A percentile compares a stretch with the other conserved stretches of the same genome.
Evolutionary conservation across 2,329 filamentous ascomycete genomes (phyloP).

Genomic region (Colletotrichum magnum): DNA sequence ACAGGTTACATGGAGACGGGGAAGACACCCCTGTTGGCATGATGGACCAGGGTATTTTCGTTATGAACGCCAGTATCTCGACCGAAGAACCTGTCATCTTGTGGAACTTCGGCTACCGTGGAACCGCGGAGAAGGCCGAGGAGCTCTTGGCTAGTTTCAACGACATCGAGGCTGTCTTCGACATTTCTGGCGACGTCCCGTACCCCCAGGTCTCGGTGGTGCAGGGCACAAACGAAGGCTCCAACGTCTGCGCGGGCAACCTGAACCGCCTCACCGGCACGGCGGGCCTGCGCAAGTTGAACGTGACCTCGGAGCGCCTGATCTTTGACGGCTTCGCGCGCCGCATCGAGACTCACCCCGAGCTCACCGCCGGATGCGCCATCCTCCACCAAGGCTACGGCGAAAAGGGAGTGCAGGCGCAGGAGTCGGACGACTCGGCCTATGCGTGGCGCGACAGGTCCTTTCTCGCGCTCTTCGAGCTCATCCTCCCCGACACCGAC

Average conservation of each 20-base stretch:
- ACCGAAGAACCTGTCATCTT: conserved; percentile 39
- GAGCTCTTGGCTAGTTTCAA: conserved; percentile 43
- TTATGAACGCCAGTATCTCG: conserved; percentile 36
- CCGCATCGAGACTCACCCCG: not conserved
- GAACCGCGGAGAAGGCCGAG: conserved; percentile 43
- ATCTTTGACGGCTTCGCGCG: not conserved
- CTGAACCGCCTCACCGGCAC: not conserved
- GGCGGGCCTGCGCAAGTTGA: not conserved
- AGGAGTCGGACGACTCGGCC: conserved; percentile 36
- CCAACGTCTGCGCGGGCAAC: not conserved
- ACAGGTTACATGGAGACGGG: conserved; percentile 42
- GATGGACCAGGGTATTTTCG: conserved; percentile 36
- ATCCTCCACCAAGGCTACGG: conserved; percentile 47
- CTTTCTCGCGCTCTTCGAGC: conserved; percentile 27
- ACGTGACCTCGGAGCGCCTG: not conserved
- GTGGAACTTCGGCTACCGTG: conserved; percentile 45
- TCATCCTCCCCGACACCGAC: not conserved
- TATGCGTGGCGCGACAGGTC: conserved; percentile 43
- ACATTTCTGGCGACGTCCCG: conserved; percentile 38
- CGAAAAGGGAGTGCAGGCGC: conserved; percentile 33
- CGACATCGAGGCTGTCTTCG: conserved; percentile 36
- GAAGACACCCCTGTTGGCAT: conserved; percentile 32
- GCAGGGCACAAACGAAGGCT: conserved; percentile 6
- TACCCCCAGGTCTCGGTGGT: conserved; percentile 40
- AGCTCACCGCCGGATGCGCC: not conserved